A percentile compares a stretch with the other conserved stretches of the same genome.
Conservation (phyloP, 805 yeast genomes). For the Tetrapisispora pingtungensis region DNA sequence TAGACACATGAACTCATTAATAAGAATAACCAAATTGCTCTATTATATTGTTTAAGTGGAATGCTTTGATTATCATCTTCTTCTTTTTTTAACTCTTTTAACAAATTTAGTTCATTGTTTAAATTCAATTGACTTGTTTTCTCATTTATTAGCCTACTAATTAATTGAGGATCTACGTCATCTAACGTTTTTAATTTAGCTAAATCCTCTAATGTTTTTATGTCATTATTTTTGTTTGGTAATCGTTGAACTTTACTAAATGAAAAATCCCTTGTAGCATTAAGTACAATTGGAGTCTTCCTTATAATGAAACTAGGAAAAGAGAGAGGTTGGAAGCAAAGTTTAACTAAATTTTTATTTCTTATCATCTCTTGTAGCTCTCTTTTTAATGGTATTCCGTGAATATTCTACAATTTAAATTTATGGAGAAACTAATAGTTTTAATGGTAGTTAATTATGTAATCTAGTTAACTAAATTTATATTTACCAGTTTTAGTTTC, state of each 20-base stretch:
- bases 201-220: constrained; percentile 25
- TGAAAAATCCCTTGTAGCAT: background rate
- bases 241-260: no score
- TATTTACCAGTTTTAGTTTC: no score
- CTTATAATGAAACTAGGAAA: background rate
- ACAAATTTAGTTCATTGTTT: constrained; percentile 21
- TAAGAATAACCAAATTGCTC: constrained; percentile 26
- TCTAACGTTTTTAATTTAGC: constrained; percentile 24
- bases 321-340: background rate
- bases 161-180: constrained; percentile 26
- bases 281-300: background rate
- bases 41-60: constrained; percentile 17
- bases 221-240: constrained; percentile 2
- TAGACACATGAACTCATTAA: constrained; percentile 26
- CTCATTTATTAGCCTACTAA: constrained; percentile 23
- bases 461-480: no score
- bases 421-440: no score
- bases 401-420: no score
- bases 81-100: constrained; percentile 16
- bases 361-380: no score
- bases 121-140: constrained; percentile 23
- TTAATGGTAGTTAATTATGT: no score
- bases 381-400: no score
- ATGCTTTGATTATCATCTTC: constrained; percentile 8
- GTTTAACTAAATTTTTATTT: no score